Evolutionary conservation across 352 stramenopile genomes (phyloP).

Genomic region (Pilasporangium apinafurcum): DNA sequence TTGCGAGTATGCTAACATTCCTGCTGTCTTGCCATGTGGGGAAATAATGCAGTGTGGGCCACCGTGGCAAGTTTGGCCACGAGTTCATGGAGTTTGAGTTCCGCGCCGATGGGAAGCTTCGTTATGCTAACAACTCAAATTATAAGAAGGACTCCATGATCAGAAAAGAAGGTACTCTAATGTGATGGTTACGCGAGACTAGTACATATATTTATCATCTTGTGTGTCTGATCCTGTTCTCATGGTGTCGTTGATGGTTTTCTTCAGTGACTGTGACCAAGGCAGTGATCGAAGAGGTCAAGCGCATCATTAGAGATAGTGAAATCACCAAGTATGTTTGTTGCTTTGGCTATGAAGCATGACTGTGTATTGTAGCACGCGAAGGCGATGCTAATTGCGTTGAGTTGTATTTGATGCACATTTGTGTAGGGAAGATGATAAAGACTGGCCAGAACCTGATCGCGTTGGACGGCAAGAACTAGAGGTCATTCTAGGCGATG

Average conservation of each 20-base stretch:
- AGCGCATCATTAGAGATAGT: conserved; percentile 90
- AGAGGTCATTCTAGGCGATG: conserved; percentile 92
- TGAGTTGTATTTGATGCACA: background rate
- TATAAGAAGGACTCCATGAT: conserved; percentile 98
- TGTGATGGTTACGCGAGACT: background rate
- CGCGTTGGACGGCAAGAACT: conserved; percentile 92
- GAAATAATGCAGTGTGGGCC: conserved; percentile 90
- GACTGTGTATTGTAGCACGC: background rate
- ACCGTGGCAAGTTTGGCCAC: conserved; percentile 95
- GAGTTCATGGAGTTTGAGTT: conserved; percentile 99
- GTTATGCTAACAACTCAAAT: conserved; percentile 98
- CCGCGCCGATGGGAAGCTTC: conserved; percentile 83
- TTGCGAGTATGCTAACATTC: too few species aligned
- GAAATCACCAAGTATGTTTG: conserved; percentile 84
- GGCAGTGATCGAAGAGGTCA: conserved; percentile 92
- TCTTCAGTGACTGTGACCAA: conserved; percentile 81
- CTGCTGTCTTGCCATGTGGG: too few species aligned
- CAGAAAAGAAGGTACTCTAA: conserved; percentile 93
- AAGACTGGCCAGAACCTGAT: conserved; percentile 94
- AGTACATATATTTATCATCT: background rate
- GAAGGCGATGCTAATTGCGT: background rate
- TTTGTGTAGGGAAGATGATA: conserved; percentile 85
- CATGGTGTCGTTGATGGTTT: background rate
- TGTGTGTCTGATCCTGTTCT: background rate
- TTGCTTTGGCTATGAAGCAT: background rate